Base-by-base conservation (phyloP, 768 basidiomycete genomes). In the Phylloporus sp. region DNA sequence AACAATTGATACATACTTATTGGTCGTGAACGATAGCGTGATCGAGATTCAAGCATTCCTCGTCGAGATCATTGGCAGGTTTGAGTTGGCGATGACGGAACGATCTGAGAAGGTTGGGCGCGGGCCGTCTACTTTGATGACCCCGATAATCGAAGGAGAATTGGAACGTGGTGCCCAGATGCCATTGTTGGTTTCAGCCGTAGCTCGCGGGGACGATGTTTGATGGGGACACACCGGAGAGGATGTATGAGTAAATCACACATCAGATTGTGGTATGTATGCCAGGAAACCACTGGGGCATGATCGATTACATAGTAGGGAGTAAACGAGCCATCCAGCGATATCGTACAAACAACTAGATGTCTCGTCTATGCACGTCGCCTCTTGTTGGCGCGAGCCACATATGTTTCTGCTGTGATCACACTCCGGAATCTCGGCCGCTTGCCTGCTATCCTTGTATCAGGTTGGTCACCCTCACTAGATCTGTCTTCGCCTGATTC, bases 41-140 rank as follows among this genome's bases (percentile, higher is more conserved):
- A 62, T 74, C 34, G 82, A 86, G 60, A 61, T 84, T 15, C 84
- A 85, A 55, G 72, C 76, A 0, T 82, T 86, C 65, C 58, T 84
- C 15, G 73, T 78, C 18, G 80, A 83, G 58, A 69, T 81, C 18
- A 50, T 84, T 35, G 64, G 72, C 28, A 72, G 77, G 54, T 81
- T 84, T 57, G 77, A 83, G 57, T 79, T 84, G 54, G 52, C 58
- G 42, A 59, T 62, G 49, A 70, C 69, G 16, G 64, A 70, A 11
- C 62, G 60, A 20, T 49, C 60, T n/a, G 57, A 64, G 35, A 60
- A 48, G 28, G 49, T 76, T 40, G 45, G 63, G n/a, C 61, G 69
- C 18, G 67, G 67, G 40, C 55, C 63, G 20, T 65, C 65, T 29
- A 12, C 56, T 5, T 54, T 71, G 31, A 71, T 72, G 72, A 45